Evolutionary conservation across 345 rosid genomes (phyloP).

Genomic region (Fremontodendron californicum): DNA sequence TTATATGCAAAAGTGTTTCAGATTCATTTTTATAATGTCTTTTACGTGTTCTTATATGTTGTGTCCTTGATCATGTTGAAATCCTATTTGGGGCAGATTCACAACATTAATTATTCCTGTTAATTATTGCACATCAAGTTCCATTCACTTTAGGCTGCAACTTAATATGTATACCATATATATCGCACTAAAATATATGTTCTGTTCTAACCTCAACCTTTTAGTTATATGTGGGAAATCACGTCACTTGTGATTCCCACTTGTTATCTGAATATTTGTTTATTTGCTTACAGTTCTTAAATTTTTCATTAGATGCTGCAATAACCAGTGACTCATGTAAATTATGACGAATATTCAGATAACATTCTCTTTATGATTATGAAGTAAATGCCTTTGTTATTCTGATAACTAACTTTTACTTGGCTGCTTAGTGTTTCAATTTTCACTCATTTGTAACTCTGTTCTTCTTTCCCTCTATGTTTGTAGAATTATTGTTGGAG

Average conservation of each 20-base stretch:
- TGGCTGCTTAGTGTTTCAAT: neutral
- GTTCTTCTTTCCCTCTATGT: conserved; percentile 7
- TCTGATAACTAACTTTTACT: neutral
- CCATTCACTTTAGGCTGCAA: neutral
- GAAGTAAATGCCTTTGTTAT: neutral
- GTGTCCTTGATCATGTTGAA: conserved; percentile 30
- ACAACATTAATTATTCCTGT: conserved; percentile 61
- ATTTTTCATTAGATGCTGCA: neutral
- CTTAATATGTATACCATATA: neutral
- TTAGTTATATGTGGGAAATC: neutral
- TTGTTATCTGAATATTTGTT: neutral
- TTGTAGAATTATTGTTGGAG: conserved; percentile 56
- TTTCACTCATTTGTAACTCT: conserved; percentile 4
- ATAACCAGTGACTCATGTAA: neutral
- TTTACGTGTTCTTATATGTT: conserved; percentile 22
- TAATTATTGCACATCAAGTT: conserved; percentile 30
- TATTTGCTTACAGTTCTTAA: neutral
- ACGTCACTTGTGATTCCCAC: neutral
- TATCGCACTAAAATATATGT: neutral
- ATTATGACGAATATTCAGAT: neutral
- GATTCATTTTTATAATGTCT: conserved; percentile 1
- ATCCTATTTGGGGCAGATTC: conserved; percentile 83
- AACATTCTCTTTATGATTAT: neutral
- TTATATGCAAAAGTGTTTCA: neutral
- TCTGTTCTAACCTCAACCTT: neutral